A percentile compares a stretch with the other conserved stretches of the same genome.
Conservation (phyloP, 257 asterid genomes). For the Sherardia arvensis region DNA sequence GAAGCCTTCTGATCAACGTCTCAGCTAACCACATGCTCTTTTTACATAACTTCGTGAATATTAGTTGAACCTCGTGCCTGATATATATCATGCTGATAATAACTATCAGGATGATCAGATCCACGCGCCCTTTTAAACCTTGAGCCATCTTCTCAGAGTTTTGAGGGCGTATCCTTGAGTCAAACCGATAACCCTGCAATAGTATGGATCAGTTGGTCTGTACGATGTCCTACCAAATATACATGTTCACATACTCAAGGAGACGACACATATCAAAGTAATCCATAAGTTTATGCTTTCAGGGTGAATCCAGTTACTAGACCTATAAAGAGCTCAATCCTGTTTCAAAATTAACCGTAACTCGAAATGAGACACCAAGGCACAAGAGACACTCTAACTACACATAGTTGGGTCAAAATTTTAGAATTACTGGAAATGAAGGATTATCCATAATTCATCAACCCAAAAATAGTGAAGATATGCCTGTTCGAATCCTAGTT, state of each 20-base stretch:
- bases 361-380: background rate
- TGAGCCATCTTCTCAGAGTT: conserved; percentile 31
- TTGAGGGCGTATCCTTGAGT: conserved; percentile 29
- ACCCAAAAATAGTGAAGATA: background rate
- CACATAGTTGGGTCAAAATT: background rate
- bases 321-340: too few relatives aligned
- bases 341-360: too few relatives aligned
- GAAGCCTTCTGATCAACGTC: conserved; percentile 27
- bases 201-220: conserved; percentile 10
- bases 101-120: conserved; percentile 35
- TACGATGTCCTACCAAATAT: background rate
- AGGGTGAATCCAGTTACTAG: too few relatives aligned
- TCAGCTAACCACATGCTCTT: conserved; percentile 27
- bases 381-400: background rate
- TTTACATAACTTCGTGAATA: conserved; percentile 31
- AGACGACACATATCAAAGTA: background rate
- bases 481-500: too few relatives aligned
- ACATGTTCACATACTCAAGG: too few relatives aligned
- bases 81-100: conserved; percentile 27
- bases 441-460: background rate
- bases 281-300: too few relatives aligned
- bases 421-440: background rate
- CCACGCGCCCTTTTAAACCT: conserved; percentile 26
- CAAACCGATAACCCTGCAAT: conserved; percentile 31
- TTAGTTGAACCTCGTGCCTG: conserved; percentile 30